Percentiles rank a stretch among this genome's conserved stretches.
phyloP scores from a whole-genome alignment of 495 filamentous ascomycete genomes.

The Trichoderma parareesei region DNA sequence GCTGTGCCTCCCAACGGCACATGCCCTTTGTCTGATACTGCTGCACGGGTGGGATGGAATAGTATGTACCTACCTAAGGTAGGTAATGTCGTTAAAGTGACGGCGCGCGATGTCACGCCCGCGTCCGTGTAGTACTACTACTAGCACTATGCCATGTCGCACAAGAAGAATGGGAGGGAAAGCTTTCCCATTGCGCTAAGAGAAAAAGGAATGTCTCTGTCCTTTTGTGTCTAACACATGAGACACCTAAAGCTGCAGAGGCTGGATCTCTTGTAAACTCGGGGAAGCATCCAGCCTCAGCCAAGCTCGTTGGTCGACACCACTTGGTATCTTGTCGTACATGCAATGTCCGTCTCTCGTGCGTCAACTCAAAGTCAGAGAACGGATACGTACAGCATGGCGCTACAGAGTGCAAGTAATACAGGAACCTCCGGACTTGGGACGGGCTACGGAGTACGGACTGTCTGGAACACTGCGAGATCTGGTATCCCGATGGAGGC shows the following conservation, averaged over 20 bases:
- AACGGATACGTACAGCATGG: no score
- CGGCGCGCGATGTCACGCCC: neutral
- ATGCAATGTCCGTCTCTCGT: neutral
- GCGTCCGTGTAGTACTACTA: neutral
- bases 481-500: conserved; percentile 7
- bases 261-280: neutral
- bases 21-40: neutral
- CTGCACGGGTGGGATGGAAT: neutral
- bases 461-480: neutral
- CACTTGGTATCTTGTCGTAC: neutral
- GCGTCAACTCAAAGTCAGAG: no score
- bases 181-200: no score
- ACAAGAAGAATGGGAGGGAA: no score
- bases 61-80: no score
- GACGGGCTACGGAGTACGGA: neutral
- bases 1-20: neutral
- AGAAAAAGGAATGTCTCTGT: neutral
- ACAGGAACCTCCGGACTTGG: neutral
- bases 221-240: no score
- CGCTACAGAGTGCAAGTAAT: neutral
- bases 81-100: neutral
- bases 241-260: neutral
- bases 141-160: neutral
- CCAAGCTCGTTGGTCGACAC: neutral
- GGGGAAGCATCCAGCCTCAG: neutral